Base-by-base conservation (phyloP, 78 protist species). In the Anaeramoeba flamelloides region DNA sequence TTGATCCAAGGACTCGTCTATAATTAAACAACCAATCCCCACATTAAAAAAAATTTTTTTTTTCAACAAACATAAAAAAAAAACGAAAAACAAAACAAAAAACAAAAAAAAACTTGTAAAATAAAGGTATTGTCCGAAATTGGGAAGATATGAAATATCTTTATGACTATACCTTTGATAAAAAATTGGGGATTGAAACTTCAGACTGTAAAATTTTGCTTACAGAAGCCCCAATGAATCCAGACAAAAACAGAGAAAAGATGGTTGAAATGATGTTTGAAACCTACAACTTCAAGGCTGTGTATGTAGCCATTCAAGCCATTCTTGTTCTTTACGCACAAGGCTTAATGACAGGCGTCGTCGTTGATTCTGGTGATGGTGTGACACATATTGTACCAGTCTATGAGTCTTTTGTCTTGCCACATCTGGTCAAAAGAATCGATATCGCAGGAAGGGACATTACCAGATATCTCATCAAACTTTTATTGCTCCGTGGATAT, bases 341-440 rank as follows among this genome's bases (percentile, higher is more conserved):
- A 26, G 34, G 74, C 53, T 1, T 37, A 26, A 91, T 91, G 3
- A 89, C 96, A 1, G 98, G 96, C 38, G 94, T 96, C 3, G 99
- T 95, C 37, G 92, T 97, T 76, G 99, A 97, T 86, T 78, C 91
- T 3, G 99, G 99, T 32, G 99, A 96, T 74, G 99, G 99, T n/a
- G 99, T 98, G 0, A 96, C 99, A 3, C 99, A 98, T 87, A 83
- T 94, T 41, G 90, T 97, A 1, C 99, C 99, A 32, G 98, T 98
- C 17, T 98, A 80, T 86, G 98, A 98, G 34, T 98, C 99, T 40
- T 89, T 77, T 40, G 78, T 88, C 8, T 83, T 94, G 8, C 94
- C 95, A 65, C 92, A 94, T 75, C 79, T 85, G 32, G 83, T 80
- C n/a, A 38, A 38, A 39, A 91, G 99, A 3, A 84, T 97, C 38